Conservation (phyloP, 75 land plant genomes). For the Azolla pinnata region DNA sequence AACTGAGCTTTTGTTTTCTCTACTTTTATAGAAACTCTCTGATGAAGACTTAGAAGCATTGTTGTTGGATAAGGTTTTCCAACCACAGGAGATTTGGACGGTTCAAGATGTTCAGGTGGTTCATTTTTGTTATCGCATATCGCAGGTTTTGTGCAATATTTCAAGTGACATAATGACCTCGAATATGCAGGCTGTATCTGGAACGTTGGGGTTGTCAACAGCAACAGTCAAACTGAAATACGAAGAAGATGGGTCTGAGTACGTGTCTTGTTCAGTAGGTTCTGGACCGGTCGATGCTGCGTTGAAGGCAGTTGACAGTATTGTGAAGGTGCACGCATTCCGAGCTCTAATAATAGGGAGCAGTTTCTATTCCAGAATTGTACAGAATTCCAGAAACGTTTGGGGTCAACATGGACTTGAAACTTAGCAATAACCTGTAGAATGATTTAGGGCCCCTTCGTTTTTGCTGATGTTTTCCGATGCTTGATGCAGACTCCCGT, state of each 20-base stretch:
- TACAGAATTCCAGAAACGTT: too few relatives aligned
- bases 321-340: conserved; percentile 53
- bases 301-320: conserved; percentile 84
- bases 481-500: conserved; percentile 58
- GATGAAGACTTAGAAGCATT: conserved; percentile 78
- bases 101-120: conserved; percentile 62
- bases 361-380: too few relatives aligned
- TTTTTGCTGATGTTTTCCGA: too few relatives aligned
- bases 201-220: conserved; percentile 83
- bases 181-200: conserved; percentile 52
- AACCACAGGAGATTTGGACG: conserved; percentile 70
- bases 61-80: conserved; percentile 76
- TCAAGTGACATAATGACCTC: too few relatives aligned
- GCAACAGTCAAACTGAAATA: conserved; percentile 80
- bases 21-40: conserved; percentile 42
- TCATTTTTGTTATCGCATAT: not conserved
- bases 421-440: too few relatives aligned
- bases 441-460: too few relatives aligned
- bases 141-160: too few relatives aligned
- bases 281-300: conserved; percentile 99
- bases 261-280: conserved; percentile 68
- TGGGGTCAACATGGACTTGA: too few relatives aligned
- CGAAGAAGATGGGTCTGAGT: conserved; percentile 56
- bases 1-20: too few relatives aligned
- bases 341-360: too few relatives aligned